A percentile compares a stretch with the other conserved stretches of the same genome.
Evolutionary conservation across 257 asterid species (phyloP).

Genomic region (Solanum bulbocastanum): DNA sequence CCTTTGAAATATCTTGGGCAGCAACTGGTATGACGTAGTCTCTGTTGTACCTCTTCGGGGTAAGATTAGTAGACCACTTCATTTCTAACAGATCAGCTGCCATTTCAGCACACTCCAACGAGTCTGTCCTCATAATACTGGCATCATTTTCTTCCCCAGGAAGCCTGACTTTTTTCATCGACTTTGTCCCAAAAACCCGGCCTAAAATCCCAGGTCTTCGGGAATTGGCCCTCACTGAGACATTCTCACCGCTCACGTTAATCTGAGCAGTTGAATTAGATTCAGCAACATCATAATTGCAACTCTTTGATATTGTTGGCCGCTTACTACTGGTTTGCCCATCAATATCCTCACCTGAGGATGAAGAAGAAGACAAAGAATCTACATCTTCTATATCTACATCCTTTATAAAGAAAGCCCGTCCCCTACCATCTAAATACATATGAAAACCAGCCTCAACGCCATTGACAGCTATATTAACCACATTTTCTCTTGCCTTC

Average conservation of each 20-base stretch:
- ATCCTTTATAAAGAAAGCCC: slow-evolving; percentile 70
- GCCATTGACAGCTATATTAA: slow-evolving; percentile 64
- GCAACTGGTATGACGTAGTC: slow-evolving; percentile 14
- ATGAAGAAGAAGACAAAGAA: slow-evolving; percentile 31
- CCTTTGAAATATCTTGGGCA: slow-evolving; percentile 12
- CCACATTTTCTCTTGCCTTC: slow-evolving; percentile 79
- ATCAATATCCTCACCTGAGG: slow-evolving; percentile 60
- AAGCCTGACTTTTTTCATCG: slow-evolving; percentile 16
- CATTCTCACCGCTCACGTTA: slow-evolving; percentile 19
- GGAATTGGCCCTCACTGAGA: slow-evolving; percentile 30
- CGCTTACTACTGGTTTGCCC: slow-evolving; percentile 15
- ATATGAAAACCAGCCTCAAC: slow-evolving; percentile 65
- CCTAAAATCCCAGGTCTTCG: slow-evolving; percentile 52
- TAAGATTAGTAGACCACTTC: slow-evolving; percentile 83
- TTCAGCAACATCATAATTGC: slow-evolving; percentile 25
- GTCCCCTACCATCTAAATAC: slow-evolving; percentile 86
- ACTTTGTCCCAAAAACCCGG: slow-evolving; percentile 50
- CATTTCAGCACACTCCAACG: slow-evolving; percentile 80
- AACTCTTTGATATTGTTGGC: slow-evolving; percentile 38
- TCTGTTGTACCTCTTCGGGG: slow-evolving; percentile 25
- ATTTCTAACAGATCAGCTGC: slow-evolving; percentile 95
- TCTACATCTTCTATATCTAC: slow-evolving; percentile 43
- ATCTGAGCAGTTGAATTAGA: slow-evolving; percentile 19
- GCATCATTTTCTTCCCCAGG: slow-evolving; percentile 15
- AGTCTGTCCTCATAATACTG: slow-evolving; percentile 27